These are phyloP conservation scores for Xylaria digitata DNA, from an alignment of 2,329 filamentous ascomycete genomes.

Conservation along the genomic window DNA sequence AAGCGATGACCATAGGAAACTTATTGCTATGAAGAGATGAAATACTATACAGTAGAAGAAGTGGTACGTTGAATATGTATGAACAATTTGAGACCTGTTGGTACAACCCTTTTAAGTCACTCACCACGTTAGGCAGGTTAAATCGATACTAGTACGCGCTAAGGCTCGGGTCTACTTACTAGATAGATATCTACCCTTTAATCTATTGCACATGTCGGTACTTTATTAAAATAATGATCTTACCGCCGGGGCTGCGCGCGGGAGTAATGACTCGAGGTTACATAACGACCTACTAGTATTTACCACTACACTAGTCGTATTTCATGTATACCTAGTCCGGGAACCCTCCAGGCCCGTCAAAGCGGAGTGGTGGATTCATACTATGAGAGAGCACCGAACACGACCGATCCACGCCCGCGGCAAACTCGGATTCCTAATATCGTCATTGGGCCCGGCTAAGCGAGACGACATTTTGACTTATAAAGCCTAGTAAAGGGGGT, in stretches of 20 bases:
- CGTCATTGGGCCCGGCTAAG: background rate
- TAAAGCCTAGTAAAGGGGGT: background rate
- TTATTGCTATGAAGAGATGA: background rate
- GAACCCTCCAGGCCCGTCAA: background rate
- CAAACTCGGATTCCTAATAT: background rate
- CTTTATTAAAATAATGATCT: background rate
- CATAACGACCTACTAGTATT: background rate
- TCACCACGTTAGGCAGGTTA: background rate
- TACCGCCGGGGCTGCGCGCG: background rate
- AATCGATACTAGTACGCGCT: background rate
- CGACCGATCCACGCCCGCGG: background rate
- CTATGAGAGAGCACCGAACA: constrained; percentile 3
- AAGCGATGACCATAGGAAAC: background rate
- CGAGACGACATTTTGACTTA: background rate
- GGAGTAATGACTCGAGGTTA: constrained; percentile 3
- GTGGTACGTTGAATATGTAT: background rate
- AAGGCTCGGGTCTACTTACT: constrained; percentile 3
- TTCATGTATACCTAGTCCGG: background rate
- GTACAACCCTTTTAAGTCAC: background rate
- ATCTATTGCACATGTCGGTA: too few relatives aligned
- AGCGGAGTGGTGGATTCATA: background rate
- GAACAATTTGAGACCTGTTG: background rate
- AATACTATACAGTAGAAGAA: background rate
- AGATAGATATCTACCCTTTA: too few relatives aligned
- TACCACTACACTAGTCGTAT: background rate